Percentiles rank a stretch among this genome's conserved stretches.
These are phyloP conservation scores for Bryopsis sp. DNA, from an alignment of 139 green algal species.

Conservation along the genomic window DNA sequence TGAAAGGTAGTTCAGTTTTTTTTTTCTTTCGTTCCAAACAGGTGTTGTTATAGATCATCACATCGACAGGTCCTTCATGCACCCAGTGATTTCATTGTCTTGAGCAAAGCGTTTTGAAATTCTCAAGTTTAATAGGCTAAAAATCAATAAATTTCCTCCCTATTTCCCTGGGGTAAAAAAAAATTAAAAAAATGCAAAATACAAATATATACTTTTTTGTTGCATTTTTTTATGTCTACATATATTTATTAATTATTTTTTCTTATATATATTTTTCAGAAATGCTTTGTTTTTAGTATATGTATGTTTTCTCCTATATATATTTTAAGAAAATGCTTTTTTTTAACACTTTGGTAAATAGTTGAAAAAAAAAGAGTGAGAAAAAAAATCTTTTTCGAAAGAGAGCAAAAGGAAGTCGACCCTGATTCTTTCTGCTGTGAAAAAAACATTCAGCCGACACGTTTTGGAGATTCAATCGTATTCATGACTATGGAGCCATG, in stretches of 20 bases:
- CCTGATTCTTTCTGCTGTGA: not conserved
- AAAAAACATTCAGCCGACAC: not conserved
- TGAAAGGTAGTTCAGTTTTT: not conserved
- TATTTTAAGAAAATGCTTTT: not conserved
- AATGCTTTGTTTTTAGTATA: not conserved
- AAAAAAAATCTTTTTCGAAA: conserved; percentile 8
- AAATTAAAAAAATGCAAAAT: not conserved
- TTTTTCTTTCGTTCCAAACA: not conserved
- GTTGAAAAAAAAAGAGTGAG: not conserved
- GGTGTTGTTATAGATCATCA: no score
- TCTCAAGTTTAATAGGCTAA: not conserved
- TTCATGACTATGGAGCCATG: conserved; percentile 49
- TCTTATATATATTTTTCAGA: no score
- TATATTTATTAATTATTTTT: no score
- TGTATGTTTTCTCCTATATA: not conserved
- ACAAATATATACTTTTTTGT: no score
- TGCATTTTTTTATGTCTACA: no score
- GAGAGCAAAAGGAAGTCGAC: conserved; percentile 2
- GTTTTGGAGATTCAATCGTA: conserved; percentile 75
- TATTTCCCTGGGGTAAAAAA: not conserved
- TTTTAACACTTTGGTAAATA: not conserved
- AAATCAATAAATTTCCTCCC: not conserved
- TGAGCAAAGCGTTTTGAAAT: not conserved
- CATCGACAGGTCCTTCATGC: no score
- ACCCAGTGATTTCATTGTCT: no score